Evolutionary conservation across 106 monocot genomes (phyloP), one percentile per base, ranked within the genome.

Genomic region (Amphibolis antarctica): DNA sequence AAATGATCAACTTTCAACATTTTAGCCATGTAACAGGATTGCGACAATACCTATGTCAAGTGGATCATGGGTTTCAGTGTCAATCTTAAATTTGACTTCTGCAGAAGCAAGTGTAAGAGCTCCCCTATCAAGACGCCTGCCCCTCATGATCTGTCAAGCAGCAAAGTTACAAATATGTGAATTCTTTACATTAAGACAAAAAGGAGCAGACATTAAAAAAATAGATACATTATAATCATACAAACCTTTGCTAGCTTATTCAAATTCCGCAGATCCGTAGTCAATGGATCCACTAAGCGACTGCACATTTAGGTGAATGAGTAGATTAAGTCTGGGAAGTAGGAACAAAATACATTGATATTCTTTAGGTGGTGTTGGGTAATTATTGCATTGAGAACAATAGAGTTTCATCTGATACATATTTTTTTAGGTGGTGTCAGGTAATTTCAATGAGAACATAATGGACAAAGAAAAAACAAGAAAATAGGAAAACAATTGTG

Each of bases 11-110:
- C 15, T 57, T 10, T 27, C 23, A 57, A 26, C 23, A 57, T 4
- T 17, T 3, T 49, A 25, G 26, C 9, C 25, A 57, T 5, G 26
- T 10, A 27, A 12, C 26, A 26, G 11, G 12, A 5, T 45, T 6
- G 15, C 47, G 59, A 64, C 22, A 20, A 17, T 76, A 98, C 96
- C 96, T 69, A 98, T 98, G 62, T 98, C 96, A 61, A 98, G 74
- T 53, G 96, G 96, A 78, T 98, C 96, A 69, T 87, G 96, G 61
- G 96, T 98, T 82, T 98, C 96, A 23, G 90, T 98, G 64, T 98
- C 96, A 74, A 98, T 90, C 67, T 90, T 80, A 65, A 98, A 98
- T 75, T 98, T 98, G 63, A 98, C 96, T 87, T 98, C 96, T 74
- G 96, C 90, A 45, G 96, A 98, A 76, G 96, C 96, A 78, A 98